phyloP scores from a whole-genome alignment of 768 basidiomycete species.

The Boletus eberwhitei region DNA sequence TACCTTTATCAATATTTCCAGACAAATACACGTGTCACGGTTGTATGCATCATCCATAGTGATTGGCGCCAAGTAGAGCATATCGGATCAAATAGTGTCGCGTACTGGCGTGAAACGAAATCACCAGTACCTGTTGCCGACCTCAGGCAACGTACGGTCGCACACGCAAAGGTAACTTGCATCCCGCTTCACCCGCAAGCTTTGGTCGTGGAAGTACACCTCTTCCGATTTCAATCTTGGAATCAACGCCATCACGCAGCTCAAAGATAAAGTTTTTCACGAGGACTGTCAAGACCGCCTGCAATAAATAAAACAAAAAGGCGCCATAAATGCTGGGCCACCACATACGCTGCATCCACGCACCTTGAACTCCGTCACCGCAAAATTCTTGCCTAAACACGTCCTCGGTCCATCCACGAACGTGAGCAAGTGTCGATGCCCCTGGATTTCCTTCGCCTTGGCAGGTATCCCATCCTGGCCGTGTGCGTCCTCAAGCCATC shows the following conservation, averaged over 20 bases:
- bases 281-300: constrained; percentile 43
- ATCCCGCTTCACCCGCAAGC: constrained; percentile 16
- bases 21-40: too few relatives aligned
- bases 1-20: too few relatives aligned
- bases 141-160: not conserved
- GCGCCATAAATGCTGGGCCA: not conserved
- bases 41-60: too few relatives aligned
- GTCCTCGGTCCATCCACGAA: constrained; percentile 30
- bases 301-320: not conserved
- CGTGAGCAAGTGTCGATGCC: constrained; percentile 43
- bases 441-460: constrained; percentile 41
- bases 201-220: too few relatives aligned
- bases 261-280: constrained; percentile 37
- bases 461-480: constrained; percentile 14
- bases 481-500: constrained; percentile 48
- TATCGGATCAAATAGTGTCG: too few relatives aligned
- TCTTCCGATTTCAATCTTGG: constrained; percentile 6
- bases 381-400: constrained; percentile 49
- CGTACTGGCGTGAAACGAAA: too few relatives aligned
- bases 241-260: constrained; percentile 35
- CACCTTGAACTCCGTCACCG: constrained; percentile 35
- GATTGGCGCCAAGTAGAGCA: too few relatives aligned
- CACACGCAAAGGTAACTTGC: constrained; percentile 25
- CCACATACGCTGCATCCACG: not conserved
- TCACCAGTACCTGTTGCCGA: not conserved